phyloP scores from a whole-genome alignment of 2,329 filamentous ascomycete species.

The Neonectria magnoliae region DNA sequence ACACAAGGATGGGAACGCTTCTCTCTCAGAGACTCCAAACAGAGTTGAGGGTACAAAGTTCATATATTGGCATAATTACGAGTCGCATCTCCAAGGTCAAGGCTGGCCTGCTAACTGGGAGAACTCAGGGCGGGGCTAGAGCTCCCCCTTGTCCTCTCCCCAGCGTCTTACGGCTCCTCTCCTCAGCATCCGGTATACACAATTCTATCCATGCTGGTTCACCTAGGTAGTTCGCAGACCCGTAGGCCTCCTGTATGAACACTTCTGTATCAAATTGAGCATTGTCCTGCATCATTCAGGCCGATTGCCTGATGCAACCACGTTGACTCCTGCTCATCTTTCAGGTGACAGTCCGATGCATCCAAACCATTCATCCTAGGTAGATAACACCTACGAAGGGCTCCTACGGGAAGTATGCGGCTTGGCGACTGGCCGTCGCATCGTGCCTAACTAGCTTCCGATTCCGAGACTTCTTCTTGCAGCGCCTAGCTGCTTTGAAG shows the following conservation, averaged over 20 bases:
- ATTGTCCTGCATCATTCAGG: slow-evolving; percentile 31
- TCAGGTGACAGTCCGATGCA: slow-evolving; percentile 18
- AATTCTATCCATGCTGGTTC: slow-evolving; percentile 37
- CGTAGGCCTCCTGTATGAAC: slow-evolving; percentile 28
- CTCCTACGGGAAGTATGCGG: slow-evolving; percentile 15
- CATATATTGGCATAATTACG: slow-evolving; percentile 33
- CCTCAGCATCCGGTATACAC: slow-evolving; percentile 32
- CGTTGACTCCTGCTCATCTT: slow-evolving; percentile 20
- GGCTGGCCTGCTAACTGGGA: slow-evolving; percentile 1
- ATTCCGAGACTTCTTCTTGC: slow-evolving; percentile 19
- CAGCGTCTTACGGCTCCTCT: slow-evolving; percentile 24
- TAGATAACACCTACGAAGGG: slow-evolving; percentile 19
- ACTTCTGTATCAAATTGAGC: slow-evolving; percentile 32
- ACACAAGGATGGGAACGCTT: not conserved
- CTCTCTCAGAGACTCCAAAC: not conserved
- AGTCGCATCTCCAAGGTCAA: slow-evolving; percentile 24
- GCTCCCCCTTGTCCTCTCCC: slow-evolving; percentile 11
- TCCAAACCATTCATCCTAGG: slow-evolving; percentile 21
- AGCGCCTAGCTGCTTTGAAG: slow-evolving; percentile 52
- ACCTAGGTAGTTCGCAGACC: slow-evolving; percentile 17
- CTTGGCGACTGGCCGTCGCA: slow-evolving; percentile 10
- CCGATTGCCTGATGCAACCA: slow-evolving; percentile 19
- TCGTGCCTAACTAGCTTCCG: slow-evolving; percentile 24
- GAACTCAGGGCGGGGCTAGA: slow-evolving; percentile 1
- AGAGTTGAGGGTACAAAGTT: slow-evolving; percentile 19